These are phyloP conservation scores for Nitzschia sp. DNA, from an alignment of 108 stramenopile species.

Conservation along the genomic window DNA sequence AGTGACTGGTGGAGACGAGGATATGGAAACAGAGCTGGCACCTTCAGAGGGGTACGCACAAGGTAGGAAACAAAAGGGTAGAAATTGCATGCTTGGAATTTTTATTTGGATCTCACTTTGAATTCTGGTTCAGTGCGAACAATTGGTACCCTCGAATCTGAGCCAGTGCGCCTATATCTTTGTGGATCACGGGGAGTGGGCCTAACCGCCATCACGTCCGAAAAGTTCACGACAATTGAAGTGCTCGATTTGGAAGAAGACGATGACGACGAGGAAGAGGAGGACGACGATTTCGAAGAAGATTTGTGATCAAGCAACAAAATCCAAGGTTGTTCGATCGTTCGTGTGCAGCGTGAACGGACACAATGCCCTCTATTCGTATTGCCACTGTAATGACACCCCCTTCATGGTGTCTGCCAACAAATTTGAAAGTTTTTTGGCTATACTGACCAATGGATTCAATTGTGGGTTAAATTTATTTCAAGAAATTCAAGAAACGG, in stretches of 20 bases:
- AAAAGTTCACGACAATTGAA: constrained; percentile 37
- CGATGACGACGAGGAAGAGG: constrained; percentile 50
- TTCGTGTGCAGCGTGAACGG: no score
- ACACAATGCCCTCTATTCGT: no score
- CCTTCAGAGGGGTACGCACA: background rate
- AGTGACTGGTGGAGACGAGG: no score
- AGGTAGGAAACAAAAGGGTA: background rate
- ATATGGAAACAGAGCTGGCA: constrained; percentile 18
- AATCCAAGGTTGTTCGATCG: no score
- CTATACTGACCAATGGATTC: no score
- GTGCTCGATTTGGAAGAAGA: constrained; percentile 77
- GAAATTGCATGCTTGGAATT: background rate
- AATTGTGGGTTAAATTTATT: no score
- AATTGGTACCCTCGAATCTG: constrained; percentile 2
- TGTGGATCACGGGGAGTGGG: constrained; percentile 71
- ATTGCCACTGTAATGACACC: no score
- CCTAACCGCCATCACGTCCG: constrained; percentile 35
- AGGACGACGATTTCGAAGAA: constrained; percentile 28
- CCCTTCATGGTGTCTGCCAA: no score
- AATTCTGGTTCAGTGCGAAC: constrained; percentile 21
- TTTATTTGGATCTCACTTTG: background rate
- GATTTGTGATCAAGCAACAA: background rate
- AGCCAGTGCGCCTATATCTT: constrained; percentile 33
- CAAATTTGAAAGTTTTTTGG: no score
- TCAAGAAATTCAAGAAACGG: no score